phyloP scores from a whole-genome alignment of 768 basidiomycete genomes.

The Tremella mesenterica region DNA sequence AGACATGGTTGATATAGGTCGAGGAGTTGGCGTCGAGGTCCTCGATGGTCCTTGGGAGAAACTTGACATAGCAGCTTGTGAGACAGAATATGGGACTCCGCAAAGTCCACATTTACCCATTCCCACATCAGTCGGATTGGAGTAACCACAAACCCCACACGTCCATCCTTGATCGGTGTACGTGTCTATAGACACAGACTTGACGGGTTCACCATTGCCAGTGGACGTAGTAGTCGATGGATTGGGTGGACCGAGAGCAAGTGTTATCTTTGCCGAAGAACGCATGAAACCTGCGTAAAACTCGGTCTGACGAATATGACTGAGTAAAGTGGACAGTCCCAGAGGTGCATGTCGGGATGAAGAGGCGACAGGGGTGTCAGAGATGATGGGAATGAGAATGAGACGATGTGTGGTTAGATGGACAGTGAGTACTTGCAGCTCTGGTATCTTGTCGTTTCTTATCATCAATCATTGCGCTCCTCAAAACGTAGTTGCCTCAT shows the following conservation, averaged over 20 bases:
- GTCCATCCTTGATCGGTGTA: slow-evolving; percentile 41
- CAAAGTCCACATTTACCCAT: background rate
- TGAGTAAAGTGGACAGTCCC: slow-evolving; percentile 64
- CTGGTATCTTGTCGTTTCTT: slow-evolving; percentile 72
- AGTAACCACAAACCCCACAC: slow-evolving; percentile 79
- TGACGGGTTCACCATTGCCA: background rate
- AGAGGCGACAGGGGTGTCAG: slow-evolving; percentile 40
- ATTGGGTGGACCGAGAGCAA: slow-evolving; percentile 49
- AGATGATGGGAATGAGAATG: slow-evolving; percentile 56
- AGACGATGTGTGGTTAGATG: slow-evolving; percentile 74
- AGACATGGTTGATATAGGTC: background rate
- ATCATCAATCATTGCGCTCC: background rate
- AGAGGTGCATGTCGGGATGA: slow-evolving; percentile 29
- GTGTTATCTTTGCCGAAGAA: slow-evolving; percentile 78
- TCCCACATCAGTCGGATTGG: slow-evolving; percentile 51
- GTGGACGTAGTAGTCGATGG: background rate
- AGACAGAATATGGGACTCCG: background rate
- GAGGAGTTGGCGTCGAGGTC: background rate
- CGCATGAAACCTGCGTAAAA: slow-evolving; percentile 83
- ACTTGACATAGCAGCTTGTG: slow-evolving; percentile 3
- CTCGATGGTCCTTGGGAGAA: background rate
- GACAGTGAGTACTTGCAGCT: slow-evolving; percentile 65
- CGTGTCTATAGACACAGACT: slow-evolving; percentile 32
- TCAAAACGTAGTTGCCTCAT: too few species aligned
- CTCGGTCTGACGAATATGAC: slow-evolving; percentile 64